phyloP scores from a whole-genome alignment of 495 filamentous ascomycete genomes.

The Lasiosphaeria ovina region DNA sequence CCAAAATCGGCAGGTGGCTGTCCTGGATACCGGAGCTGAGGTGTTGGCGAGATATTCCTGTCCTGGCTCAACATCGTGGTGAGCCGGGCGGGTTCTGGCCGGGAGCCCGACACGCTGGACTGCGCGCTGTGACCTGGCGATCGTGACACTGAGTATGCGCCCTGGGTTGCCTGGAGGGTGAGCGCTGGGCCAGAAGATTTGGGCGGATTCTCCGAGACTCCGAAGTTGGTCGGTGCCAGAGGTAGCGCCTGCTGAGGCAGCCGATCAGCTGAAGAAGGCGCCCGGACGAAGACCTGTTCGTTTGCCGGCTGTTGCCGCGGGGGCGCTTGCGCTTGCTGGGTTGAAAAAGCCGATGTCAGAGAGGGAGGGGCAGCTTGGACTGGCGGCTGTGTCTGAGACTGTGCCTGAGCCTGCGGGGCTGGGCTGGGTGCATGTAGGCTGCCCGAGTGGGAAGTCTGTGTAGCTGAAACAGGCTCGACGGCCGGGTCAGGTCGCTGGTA shows the following conservation, averaged over 20 bases:
- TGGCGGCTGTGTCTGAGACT: neutral
- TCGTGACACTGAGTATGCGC: conserved; percentile 4
- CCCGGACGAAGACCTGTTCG: neutral
- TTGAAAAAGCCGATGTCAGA: neutral
- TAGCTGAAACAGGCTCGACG: neutral
- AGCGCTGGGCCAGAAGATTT: conserved; percentile 8
- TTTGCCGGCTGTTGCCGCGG: neutral
- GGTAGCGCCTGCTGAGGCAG: neutral
- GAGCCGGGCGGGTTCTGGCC: conserved; percentile 10
- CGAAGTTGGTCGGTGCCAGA: neutral
- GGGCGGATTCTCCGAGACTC: neutral
- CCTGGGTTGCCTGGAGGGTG: conserved; percentile 1
- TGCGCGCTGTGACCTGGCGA: conserved; percentile 1
- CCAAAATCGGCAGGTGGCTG: conserved; percentile 19
- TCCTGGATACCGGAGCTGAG: conserved; percentile 15
- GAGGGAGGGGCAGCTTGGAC: neutral
- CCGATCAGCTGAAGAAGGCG: neutral
- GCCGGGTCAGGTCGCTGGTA: conserved; percentile 1
- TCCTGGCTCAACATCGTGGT: conserved; percentile 3
- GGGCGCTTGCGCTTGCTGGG: too few relatives aligned
- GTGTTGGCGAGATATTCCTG: conserved; percentile 13
- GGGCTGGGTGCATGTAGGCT: conserved; percentile 1
- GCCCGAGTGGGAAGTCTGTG: neutral
- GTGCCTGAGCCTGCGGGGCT: conserved; percentile 5
- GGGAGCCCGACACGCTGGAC: conserved; percentile 13